Base-by-base conservation (phyloP, 768 basidiomycete genomes). In the Cystobasidium onofrii region DNA sequence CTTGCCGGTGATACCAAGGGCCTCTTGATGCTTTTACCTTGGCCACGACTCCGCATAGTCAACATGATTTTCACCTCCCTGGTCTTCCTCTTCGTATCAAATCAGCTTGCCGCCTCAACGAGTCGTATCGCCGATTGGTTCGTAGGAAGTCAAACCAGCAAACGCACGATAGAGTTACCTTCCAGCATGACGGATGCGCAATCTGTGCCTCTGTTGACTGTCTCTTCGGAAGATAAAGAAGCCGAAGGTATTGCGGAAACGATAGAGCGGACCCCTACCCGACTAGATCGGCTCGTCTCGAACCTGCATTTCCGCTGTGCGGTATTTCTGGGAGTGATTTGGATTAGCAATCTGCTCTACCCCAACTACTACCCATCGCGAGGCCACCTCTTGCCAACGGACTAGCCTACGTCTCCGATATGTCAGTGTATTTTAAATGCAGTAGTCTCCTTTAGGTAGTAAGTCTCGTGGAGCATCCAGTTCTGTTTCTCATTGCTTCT, bases 1-100 rank as follows among this genome's bases (percentile, higher is more conserved):
- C 84, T 92, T 39, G 91, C 89, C 0, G 89, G 85, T 1, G 90
- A 92, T 78, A 90, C 88, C 36, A 89, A 89, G 80, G 89, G 75
- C 31, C 29, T 57, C 12, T 50, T 70, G 46, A 43, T 25, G 1
- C 34, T 31, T 13, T 31, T 20, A 13, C 44, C 46, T 63, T 75
- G 73, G 66, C 77, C 77, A 15, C 75, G 75, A 31, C 87, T 86
- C 0, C 85, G 92, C 31, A 84, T 87, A 20, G 55, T 90, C 77
- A 96, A 94, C 81, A 86, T 92, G 74, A 79, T 90, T 33, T 77
- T 93, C 60, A 89, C 90, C 20, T 87, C 88, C 18, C 81, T 87
- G 36, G 84, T 90, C 79, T 96, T 95, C 82, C 81, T 94, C 76
- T 94, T 88, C 81, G 79, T 94, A 33, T 89, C 86, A 73, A 85